A percentile compares a stretch with the other conserved stretches of the same genome.
Evolutionary conservation across 2,329 filamentous ascomycete genomes (phyloP).

Genomic region (Aspergillus sp.): DNA sequence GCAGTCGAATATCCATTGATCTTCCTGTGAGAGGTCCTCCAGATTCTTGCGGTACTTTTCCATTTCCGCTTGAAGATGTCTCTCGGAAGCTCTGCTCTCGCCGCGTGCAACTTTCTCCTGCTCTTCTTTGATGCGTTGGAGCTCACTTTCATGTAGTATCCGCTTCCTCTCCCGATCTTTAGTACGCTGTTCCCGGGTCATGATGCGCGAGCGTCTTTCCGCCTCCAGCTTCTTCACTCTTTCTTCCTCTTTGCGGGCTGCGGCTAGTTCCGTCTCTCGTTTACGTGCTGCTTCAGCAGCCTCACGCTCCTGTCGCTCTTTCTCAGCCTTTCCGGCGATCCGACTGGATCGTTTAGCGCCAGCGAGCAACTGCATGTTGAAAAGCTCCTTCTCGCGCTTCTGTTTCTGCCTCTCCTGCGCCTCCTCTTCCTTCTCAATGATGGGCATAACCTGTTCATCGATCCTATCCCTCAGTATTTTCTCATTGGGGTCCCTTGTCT

Average conservation of each 20-base stretch:
- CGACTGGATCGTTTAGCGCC: constrained; percentile 91
- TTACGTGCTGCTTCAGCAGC: constrained; percentile 69
- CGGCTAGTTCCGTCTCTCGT: constrained; percentile 63
- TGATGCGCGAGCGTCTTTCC: constrained; percentile 75
- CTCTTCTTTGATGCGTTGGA: constrained; percentile 76
- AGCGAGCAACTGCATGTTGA: constrained; percentile 83
- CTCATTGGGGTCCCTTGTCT: constrained; percentile 81
- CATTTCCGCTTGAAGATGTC: constrained; percentile 78
- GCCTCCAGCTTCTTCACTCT: constrained; percentile 66
- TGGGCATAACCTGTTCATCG: constrained; percentile 75
- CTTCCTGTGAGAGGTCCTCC: constrained; percentile 71
- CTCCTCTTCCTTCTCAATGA: constrained; percentile 75
- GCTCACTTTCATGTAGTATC: constrained; percentile 78
- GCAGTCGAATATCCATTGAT: constrained; percentile 94
- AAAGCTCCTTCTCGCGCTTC: constrained; percentile 77
- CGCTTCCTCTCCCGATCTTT: constrained; percentile 84
- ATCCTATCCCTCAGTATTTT: constrained; percentile 73
- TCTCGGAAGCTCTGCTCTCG: constrained; percentile 69
- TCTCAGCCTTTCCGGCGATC: constrained; percentile 78
- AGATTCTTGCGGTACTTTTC: constrained; percentile 77
- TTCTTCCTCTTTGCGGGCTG: constrained; percentile 61
- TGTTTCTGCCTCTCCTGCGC: constrained; percentile 68
- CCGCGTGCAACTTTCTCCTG: constrained; percentile 61
- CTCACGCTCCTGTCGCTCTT: constrained; percentile 72
- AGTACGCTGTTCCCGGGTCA: constrained; percentile 81